Evolutionary conservation across 257 asterid genomes (phyloP).

Genomic region (Solanum tarapatanum): DNA sequence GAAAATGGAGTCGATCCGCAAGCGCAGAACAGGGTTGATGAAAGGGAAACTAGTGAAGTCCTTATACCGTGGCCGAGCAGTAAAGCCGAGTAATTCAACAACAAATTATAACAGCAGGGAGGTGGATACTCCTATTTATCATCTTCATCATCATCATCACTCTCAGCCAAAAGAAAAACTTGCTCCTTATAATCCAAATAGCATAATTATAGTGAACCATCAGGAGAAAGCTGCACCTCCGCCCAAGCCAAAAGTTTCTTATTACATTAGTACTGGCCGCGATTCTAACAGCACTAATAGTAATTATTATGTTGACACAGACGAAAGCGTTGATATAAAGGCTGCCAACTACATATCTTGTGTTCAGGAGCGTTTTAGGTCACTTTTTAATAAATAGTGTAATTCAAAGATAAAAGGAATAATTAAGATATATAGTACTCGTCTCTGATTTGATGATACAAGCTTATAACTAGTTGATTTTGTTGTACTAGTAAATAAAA

Average conservation of each 20-base stretch:
- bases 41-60: constrained; percentile 41
- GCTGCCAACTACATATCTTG: constrained; percentile 44
- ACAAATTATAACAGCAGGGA: background rate
- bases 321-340: constrained; percentile 44
- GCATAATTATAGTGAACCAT: constrained; percentile 2
- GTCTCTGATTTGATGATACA: background rate
- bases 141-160: background rate
- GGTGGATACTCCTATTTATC: background rate
- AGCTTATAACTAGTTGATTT: background rate
- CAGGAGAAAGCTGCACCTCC: constrained; percentile 9
- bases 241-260: constrained; percentile 12
- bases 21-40: constrained; percentile 25
- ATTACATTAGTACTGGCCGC: background rate
- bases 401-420: constrained; percentile 15
- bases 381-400: background rate
- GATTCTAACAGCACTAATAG: background rate
- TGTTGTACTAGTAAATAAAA: background rate
- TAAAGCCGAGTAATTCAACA: background rate
- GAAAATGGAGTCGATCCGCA: constrained; percentile 35
- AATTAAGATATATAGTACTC: background rate
- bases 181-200: background rate
- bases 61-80: constrained; percentile 18
- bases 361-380: constrained; percentile 43
- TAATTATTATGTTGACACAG: constrained; percentile 14
- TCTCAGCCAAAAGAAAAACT: background rate